Base-by-base conservation (phyloP, 164 flowering plant genomes). In the Stephania cephalantha region DNA sequence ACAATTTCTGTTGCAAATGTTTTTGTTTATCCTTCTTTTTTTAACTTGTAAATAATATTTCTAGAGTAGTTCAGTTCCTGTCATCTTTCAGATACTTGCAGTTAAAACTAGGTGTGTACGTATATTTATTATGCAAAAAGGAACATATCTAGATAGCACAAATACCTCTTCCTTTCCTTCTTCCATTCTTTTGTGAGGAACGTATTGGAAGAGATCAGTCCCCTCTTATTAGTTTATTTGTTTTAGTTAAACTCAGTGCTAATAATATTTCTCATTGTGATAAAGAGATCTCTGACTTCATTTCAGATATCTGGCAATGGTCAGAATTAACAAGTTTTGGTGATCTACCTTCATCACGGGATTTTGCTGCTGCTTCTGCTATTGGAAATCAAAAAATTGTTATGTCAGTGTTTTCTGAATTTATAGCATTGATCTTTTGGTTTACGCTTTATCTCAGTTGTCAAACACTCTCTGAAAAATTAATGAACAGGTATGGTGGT, bases 271-370 rank as follows among this genome's bases (percentile, higher is more conserved):
- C 29, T 29, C 8, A 1, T 29, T 7, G 31, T 31, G 17, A 46
- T 46, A 42, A 18, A 50, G 64, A 70, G 20, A 29, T 18, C 4
- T 35, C 44, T 73, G 7, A 72, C 18, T 58, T 72, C 79, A 7
- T 68, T 80, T 67, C 86, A 96, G 99, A 95, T 88, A 91, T 94
- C 80, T 96, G 99, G 99, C 97, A 96, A 75, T 96, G 99, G 97
- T 88, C 97, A 22, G 97, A 96, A 84, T 82, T 96, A 55, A 89
- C 97, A 13, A 86, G 95, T 84, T 94, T 85, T 83, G 98, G 98
- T 17, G 98, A 96, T 81, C 88, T 96, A 74, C 99, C 99, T 67
- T 90, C 99, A 30, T 84, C 97, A 9, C 83, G 99, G 31, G 98
- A 94, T 78, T 96, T 96, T 85, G 89, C 97, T 71, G 91, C 97